Conservation (phyloP, 1,284 basidiomycete species). For the Laetiporus sulphureus region DNA sequence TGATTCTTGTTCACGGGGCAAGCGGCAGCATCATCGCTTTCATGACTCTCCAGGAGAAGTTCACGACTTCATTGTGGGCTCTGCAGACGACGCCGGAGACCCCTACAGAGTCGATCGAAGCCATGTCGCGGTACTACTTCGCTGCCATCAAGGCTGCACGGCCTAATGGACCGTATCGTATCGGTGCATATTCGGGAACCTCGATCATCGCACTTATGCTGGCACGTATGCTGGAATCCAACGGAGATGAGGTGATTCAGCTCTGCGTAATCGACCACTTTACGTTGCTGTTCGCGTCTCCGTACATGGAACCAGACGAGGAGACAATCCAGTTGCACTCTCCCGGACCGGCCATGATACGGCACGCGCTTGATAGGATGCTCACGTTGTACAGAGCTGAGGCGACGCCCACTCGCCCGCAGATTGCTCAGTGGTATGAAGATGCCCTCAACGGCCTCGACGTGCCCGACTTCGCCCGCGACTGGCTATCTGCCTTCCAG, state of each 20-base stretch:
- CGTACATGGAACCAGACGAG: not conserved
- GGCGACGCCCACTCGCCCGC: not conserved
- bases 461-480: not conserved
- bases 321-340: not conserved
- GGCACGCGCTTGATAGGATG: slow-evolving; percentile 1
- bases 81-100: slow-evolving; percentile 3
- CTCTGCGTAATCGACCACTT: slow-evolving; percentile 2
- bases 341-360: not conserved
- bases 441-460: not conserved
- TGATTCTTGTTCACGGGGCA: slow-evolving; percentile 2
- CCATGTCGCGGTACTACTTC: slow-evolving; percentile 1
- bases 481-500: not conserved
- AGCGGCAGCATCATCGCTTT: not conserved
- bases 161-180: slow-evolving; percentile 1
- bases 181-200: slow-evolving; percentile 3
- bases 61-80: slow-evolving; percentile 1
- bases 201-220: not conserved
- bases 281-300: not conserved
- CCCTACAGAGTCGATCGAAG: slow-evolving; percentile 1
- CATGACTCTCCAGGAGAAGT: slow-evolving; percentile 1
- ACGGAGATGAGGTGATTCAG: not conserved
- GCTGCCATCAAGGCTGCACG: not conserved
- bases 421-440: not conserved
- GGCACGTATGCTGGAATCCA: not conserved
- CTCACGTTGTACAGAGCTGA: not conserved